Percentiles rank a stretch among this genome's conserved stretches.
Conservation (phyloP, 768 basidiomycete genomes). For the Boletus sp. region DNA sequence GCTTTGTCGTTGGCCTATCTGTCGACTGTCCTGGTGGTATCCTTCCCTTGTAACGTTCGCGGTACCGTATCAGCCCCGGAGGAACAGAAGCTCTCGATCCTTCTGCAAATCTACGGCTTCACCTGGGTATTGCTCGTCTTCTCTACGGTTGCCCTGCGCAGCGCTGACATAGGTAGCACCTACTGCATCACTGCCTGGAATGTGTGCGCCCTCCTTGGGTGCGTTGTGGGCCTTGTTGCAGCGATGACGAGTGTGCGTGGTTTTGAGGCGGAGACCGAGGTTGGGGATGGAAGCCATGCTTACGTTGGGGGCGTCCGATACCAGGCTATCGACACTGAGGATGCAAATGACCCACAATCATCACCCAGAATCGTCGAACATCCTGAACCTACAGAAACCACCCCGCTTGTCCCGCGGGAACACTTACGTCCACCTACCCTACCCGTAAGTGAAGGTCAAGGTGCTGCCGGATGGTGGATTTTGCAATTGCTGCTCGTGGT, state of each 20-base stretch:
- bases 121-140: slow-evolving; percentile 57
- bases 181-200: slow-evolving; percentile 62
- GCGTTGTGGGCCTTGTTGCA: slow-evolving; percentile 38
- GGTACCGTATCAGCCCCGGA: slow-evolving; percentile 25
- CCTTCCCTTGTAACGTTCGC: slow-evolving; percentile 31
- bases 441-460: slow-evolving; percentile 9
- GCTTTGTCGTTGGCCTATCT: slow-evolving; percentile 52
- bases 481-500: slow-evolving; percentile 53
- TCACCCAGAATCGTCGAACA: slow-evolving; percentile 31
- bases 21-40: slow-evolving; percentile 40
- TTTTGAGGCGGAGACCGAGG: slow-evolving; percentile 6
- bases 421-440: slow-evolving; percentile 4
- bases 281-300: background rate
- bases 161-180: slow-evolving; percentile 44
- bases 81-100: slow-evolving; percentile 49
- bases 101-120: slow-evolving; percentile 52
- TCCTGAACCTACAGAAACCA: slow-evolving; percentile 50
- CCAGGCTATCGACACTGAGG: slow-evolving; percentile 22
- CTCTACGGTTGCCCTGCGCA: slow-evolving; percentile 44
- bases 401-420: slow-evolving; percentile 48
- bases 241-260: slow-evolving; percentile 22
- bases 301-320: slow-evolving; percentile 23
- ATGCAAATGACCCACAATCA: slow-evolving; percentile 10
- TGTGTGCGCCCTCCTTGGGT: slow-evolving; percentile 39
- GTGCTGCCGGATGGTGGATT: slow-evolving; percentile 51